Evolutionary conservation across 2,329 filamentous ascomycete genomes (phyloP), one percentile per base, ranked within the genome.

Genomic region (Neophaeococcomyces mojaviensis): DNA sequence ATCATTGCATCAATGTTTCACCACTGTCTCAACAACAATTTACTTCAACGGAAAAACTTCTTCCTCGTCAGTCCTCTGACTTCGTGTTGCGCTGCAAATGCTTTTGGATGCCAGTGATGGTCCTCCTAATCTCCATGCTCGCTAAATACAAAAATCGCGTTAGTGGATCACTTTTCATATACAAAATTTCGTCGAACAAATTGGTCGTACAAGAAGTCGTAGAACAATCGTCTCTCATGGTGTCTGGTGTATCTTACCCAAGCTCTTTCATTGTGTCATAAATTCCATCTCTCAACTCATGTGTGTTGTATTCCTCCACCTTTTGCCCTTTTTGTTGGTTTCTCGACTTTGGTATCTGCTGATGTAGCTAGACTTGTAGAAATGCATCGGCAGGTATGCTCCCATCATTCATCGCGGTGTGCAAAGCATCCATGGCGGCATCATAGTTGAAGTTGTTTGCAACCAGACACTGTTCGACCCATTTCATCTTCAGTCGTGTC

Each of bases 391-490:
- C 38, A 16, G 55, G 53, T 10, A 57, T 49, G n/a, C 47, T 49
- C 4, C 49, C 46, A 15, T 47, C 30, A 6, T 39, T 86, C 72
- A 82, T 88, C 47, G 86, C 81, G 54, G 82, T 77, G 51, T 82
- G 77, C 61, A 95, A 96, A 26, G 86, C 79, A 44, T 75, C 70
- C 55, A 89, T 68, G 2, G 89, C 90, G 54, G 78, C 76, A 31
- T 85, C 77, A 39, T 89, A 79, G 61, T 94, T 78, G 88, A 88
- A 97, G 31, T 75, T 77, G 47, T 83, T 86, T 49, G 88, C 81
- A 2, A 79, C 74, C 13, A 97, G 72, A 58, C 90, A 96, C 72
- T 94, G 77, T 55, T 82, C 77, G 1, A 88, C 84, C 62, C 85
- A 94, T 48, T 85, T 73, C 8, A 81, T 66, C 7, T 79, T 92